Conservation (phyloP, 306 rosid species). For the Casuarina cunninghamiana region DNA sequence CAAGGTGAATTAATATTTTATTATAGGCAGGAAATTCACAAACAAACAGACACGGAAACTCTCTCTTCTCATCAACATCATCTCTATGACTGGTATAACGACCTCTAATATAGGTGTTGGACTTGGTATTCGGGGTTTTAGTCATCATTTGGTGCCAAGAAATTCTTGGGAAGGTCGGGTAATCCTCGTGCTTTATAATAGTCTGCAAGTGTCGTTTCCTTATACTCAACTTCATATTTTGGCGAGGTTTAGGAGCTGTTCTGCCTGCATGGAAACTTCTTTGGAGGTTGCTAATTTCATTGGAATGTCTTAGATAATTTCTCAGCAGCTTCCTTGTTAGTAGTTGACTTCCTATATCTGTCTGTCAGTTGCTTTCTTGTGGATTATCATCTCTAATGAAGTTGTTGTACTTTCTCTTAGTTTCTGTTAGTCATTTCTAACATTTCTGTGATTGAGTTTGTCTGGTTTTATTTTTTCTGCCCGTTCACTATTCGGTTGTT, state of each 20-base stretch:
- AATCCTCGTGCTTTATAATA: not conserved
- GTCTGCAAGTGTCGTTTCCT: not conserved
- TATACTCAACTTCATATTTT: not conserved
- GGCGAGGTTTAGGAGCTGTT: not conserved
- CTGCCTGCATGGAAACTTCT: not conserved
- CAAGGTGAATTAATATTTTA: too few species aligned
- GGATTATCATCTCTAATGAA: not conserved
- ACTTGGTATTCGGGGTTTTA: not conserved
- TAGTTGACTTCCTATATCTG: not conserved
- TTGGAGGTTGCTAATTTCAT: not conserved
- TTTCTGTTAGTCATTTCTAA: not conserved
- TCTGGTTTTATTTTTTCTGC: not conserved
- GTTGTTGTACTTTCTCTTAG: not conserved
- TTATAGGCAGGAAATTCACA: not conserved
- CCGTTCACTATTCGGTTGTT: not conserved
- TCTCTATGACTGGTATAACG: too few species aligned
- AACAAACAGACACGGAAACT: not conserved
- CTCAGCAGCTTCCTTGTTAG: not conserved
- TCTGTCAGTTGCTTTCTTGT: too few species aligned
- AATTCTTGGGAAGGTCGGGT: not conserved
- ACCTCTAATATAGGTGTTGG: not conserved
- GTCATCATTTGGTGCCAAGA: not conserved
- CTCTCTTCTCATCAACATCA: not conserved
- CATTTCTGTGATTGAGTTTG: not conserved
- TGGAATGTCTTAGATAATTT: not conserved